A percentile compares a stretch with the other conserved stretches of the same genome.
These are phyloP conservation scores for Dimocarpus longan DNA, from an alignment of 345 rosid species.

Conservation along the genomic window DNA sequence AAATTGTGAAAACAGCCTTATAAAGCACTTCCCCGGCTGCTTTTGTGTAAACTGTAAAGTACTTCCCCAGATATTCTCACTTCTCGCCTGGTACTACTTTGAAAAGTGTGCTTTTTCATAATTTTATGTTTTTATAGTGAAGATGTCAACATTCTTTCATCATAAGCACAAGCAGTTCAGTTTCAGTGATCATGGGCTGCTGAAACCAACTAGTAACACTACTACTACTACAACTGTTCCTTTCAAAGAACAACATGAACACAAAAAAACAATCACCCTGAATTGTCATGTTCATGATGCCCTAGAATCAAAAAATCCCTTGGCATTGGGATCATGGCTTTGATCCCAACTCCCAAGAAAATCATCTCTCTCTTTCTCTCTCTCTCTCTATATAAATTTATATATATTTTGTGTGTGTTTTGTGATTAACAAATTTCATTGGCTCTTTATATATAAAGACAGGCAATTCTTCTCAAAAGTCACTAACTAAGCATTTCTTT, in stretches of 20 bases:
- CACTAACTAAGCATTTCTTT: conserved; percentile 2
- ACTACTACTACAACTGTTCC: neutral
- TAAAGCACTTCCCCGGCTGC: neutral
- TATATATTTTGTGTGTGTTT: neutral
- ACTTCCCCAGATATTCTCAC: neutral
- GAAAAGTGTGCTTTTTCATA: no score
- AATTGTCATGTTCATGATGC: no score
- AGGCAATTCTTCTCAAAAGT: conserved; percentile 3
- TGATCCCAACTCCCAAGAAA: conserved; percentile 18
- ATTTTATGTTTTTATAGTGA: neutral
- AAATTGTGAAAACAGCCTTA: neutral
- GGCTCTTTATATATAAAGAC: neutral
- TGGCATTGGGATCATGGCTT: conserved; percentile 1
- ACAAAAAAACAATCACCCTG: no score
- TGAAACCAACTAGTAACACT: neutral
- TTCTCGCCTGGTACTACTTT: neutral
- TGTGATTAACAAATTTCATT: neutral
- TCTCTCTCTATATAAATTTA: neutral
- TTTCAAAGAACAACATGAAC: no score
- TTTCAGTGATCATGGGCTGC: neutral
- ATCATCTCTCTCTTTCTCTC: neutral
- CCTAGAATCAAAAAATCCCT: neutral
- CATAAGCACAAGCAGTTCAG: neutral
- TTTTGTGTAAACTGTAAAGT: neutral
- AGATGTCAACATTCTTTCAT: neutral